phyloP scores from a whole-genome alignment of 805 yeast species.

The Yamadazyma tumulicola region DNA sequence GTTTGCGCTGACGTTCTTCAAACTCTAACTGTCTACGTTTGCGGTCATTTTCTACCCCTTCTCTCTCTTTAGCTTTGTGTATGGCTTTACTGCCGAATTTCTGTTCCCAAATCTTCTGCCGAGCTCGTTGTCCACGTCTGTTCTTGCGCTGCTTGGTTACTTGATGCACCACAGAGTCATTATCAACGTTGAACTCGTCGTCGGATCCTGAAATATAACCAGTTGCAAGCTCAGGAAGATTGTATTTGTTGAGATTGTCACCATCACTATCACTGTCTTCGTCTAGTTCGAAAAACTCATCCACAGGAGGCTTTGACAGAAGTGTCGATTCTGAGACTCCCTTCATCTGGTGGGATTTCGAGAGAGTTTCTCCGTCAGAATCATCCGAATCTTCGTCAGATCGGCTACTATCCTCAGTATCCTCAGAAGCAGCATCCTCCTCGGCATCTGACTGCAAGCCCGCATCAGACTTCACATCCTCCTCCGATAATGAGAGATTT shows the following conservation, averaged over 20 bases:
- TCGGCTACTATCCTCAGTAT: slow-evolving; percentile 41
- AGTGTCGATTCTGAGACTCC: slow-evolving; percentile 7
- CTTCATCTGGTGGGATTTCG: slow-evolving; percentile 14
- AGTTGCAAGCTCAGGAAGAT: slow-evolving; percentile 64
- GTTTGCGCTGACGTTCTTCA: slow-evolving; percentile 68
- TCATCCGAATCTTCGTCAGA: slow-evolving; percentile 61
- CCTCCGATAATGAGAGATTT: too few relatives aligned
- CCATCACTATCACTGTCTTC: slow-evolving; percentile 12
- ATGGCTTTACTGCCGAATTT: slow-evolving; percentile 83
- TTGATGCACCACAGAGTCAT: slow-evolving; percentile 49
- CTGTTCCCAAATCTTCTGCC: slow-evolving; percentile 94
- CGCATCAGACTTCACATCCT: slow-evolving; percentile 14
- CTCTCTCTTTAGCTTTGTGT: slow-evolving; percentile 70
- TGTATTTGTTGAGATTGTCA: slow-evolving; percentile 20
- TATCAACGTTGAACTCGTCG: slow-evolving; percentile 45
- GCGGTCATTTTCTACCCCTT: slow-evolving; percentile 50
- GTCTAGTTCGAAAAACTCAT: slow-evolving; percentile 34
- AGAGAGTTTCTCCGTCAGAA: slow-evolving; percentile 8
- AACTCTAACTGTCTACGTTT: slow-evolving; percentile 59
- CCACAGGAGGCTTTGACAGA: slow-evolving; percentile 32
- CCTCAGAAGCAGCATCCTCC: slow-evolving; percentile 21
- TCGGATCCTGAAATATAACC: slow-evolving; percentile 88
- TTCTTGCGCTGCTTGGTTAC: slow-evolving; percentile 66
- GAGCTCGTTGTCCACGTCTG: slow-evolving; percentile 94
- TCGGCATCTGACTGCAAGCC: slow-evolving; percentile 18